Percentiles rank a stretch among this genome's conserved stretches.
Evolutionary conservation across 2,329 filamentous ascomycete genomes (phyloP).

Genomic region (Colletotrichum melonis): DNA sequence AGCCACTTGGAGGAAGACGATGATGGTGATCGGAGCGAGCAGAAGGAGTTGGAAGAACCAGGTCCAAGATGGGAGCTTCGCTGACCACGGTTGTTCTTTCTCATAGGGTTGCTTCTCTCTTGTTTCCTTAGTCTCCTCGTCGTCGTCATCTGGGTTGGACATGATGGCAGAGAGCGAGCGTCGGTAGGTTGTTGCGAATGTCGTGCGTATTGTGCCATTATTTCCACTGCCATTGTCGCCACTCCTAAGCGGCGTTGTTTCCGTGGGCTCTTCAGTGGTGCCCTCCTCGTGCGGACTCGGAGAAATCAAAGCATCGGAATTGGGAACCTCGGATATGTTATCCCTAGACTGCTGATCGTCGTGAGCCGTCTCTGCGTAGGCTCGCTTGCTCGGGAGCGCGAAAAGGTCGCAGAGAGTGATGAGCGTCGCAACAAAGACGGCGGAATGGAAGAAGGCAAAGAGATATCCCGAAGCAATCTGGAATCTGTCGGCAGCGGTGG

Average conservation of each 20-base stretch:
- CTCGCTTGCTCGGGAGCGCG: conserved; percentile 76
- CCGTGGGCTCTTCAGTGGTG: conserved; percentile 56
- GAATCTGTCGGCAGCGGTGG: conserved; percentile 80
- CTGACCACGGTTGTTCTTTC: conserved; percentile 88
- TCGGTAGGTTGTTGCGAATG: conserved; percentile 67
- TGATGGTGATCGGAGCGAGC: conserved; percentile 80
- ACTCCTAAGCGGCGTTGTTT: conserved; percentile 62
- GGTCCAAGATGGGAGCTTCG: conserved; percentile 80
- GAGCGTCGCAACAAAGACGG: conserved; percentile 78
- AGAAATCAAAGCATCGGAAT: conserved; percentile 51
- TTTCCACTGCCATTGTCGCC: conserved; percentile 44
- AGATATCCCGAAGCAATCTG: conserved; percentile 83
- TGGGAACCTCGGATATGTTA: conserved; percentile 44
- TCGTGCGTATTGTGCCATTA: conserved; percentile 52
- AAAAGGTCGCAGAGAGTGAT: conserved; percentile 86
- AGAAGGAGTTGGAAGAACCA: conserved; percentile 91
- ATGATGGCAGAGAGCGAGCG: conserved; percentile 55
- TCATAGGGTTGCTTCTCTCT: conserved; percentile 60
- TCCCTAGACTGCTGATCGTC: conserved; percentile 59
- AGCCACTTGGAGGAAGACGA: conserved; percentile 81
- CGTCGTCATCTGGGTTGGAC: not conserved
- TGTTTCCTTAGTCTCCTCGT: conserved; percentile 46
- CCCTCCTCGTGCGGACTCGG: conserved; percentile 51
- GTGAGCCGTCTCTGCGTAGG: conserved; percentile 71
- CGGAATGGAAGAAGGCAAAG: conserved; percentile 82